Conservation (phyloP, 306 rosid species). For the Albizia julibrissin region DNA sequence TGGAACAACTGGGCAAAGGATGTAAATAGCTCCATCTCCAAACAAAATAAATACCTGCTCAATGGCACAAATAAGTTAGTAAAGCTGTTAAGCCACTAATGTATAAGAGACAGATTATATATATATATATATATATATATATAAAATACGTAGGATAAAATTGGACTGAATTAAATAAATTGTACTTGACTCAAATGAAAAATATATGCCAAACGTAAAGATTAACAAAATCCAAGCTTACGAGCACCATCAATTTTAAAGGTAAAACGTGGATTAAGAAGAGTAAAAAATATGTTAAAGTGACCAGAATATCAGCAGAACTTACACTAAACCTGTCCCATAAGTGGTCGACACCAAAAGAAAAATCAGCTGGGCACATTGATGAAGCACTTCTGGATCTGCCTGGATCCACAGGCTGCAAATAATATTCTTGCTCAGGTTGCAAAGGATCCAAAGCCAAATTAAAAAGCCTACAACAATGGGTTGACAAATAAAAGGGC, state of each 20-base stretch:
- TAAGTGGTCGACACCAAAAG: slow-evolving; percentile 92
- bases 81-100: slow-evolving; percentile 19
- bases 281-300: slow-evolving; percentile 4
- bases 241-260: background rate
- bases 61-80: slow-evolving; percentile 21
- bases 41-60: slow-evolving; percentile 86
- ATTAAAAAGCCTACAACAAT: slow-evolving; percentile 79
- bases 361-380: slow-evolving; percentile 86
- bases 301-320: slow-evolving; percentile 35
- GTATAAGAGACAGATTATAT: background rate
- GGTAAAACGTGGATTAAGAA: slow-evolving; percentile 11
- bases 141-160: background rate
- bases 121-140: background rate
- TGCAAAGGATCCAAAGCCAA: slow-evolving; percentile 72
- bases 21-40: slow-evolving; percentile 77
- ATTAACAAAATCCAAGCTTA: background rate
- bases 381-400: slow-evolving; percentile 82
- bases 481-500: slow-evolving; percentile 15
- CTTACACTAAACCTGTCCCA: slow-evolving; percentile 97
- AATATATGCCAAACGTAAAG: background rate
- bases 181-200: background rate
- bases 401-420: slow-evolving; percentile 82
- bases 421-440: slow-evolving; percentile 96
- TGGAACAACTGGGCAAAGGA: slow-evolving; percentile 90
- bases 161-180: background rate